Evolutionary conservation across 208 protist genomes (phyloP).

Genomic region (Herpetomonas samuelpessoai): DNA sequence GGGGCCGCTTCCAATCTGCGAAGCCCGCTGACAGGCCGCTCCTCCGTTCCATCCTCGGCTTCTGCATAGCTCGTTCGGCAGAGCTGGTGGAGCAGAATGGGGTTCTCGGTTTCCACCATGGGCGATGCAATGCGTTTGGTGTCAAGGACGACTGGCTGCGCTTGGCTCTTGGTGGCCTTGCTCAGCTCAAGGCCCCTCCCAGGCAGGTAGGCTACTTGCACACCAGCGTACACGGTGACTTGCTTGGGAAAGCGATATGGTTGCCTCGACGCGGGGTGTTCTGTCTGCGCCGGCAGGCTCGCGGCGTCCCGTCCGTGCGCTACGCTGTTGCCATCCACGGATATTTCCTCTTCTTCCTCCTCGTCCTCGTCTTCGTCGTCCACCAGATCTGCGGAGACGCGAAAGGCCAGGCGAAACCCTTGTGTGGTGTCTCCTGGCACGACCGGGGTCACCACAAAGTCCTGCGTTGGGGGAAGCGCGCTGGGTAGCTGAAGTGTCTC

Average conservation of each 20-base stretch:
- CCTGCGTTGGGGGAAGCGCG: conserved; percentile 25
- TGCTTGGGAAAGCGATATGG: conserved; percentile 9
- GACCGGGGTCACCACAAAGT: conserved; percentile 20
- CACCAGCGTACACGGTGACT: conserved; percentile 28
- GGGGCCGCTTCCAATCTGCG: too few species aligned
- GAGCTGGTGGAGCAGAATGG: conserved; percentile 15
- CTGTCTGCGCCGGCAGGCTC: too few species aligned
- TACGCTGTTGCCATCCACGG: too few species aligned
- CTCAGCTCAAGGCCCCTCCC: conserved; percentile 29
- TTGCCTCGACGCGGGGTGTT: too few species aligned
- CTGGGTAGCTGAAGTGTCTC: conserved; percentile 39
- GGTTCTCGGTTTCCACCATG: conserved; percentile 20
- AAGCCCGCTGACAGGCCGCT: too few species aligned
- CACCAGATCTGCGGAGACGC: not conserved
- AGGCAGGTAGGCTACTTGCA: conserved; percentile 25
- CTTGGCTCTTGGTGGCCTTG: conserved; percentile 15
- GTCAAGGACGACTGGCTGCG: not conserved
- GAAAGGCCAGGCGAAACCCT: not conserved
- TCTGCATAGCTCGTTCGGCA: not conserved
- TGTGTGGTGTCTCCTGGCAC: not conserved
- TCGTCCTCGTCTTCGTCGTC: not conserved
- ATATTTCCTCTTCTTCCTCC: too few species aligned
- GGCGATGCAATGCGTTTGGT: not conserved
- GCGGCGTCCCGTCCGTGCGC: too few species aligned
- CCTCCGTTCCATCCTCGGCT: not conserved